These are phyloP conservation scores for Fomitopsis pulvina DNA, from an alignment of 768 basidiomycete species.

Conservation along the genomic window DNA sequence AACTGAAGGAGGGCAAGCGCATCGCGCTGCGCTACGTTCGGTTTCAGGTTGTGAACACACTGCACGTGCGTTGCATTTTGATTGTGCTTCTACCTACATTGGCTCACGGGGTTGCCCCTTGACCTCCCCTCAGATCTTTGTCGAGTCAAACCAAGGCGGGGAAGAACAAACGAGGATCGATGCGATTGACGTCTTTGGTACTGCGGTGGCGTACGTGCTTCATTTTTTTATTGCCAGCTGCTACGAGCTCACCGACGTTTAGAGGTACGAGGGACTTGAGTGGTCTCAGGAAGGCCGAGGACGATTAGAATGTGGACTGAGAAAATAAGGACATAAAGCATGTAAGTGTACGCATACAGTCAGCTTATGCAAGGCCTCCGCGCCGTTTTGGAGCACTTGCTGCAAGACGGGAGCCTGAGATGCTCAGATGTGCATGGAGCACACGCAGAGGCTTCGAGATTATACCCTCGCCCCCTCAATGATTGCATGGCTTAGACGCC, in stretches of 20 bases:
- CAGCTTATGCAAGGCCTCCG: too few species aligned
- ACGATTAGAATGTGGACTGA: conserved; percentile 4
- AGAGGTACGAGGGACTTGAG: conserved; percentile 22
- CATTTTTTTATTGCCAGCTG: too few species aligned
- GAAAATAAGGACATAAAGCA: too few species aligned
- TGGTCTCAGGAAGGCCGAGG: conserved; percentile 21
- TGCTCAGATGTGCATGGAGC: too few species aligned
- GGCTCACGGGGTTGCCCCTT: neutral
- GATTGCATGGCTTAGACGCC: too few species aligned
- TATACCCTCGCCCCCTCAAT: too few species aligned
- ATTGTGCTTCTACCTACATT: neutral
- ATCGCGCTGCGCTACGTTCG: conserved; percentile 57
- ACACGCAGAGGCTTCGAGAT: too few species aligned
- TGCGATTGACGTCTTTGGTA: conserved; percentile 57
- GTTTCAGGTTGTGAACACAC: conserved; percentile 60
- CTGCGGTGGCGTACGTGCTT: conserved; percentile 45
- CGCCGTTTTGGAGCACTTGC: too few species aligned
- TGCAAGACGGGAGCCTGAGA: too few species aligned
- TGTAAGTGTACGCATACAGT: too few species aligned
- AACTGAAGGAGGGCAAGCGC: conserved; percentile 40
- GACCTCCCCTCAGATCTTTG: conserved; percentile 47
- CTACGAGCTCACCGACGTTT: neutral
- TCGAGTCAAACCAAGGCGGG: conserved; percentile 57
- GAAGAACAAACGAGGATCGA: conserved; percentile 65
- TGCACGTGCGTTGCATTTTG: conserved; percentile 43